Evolutionary conservation across 345 rosid genomes (phyloP), one percentile per base, ranked within the genome.

Genomic region (Populus nigra): DNA sequence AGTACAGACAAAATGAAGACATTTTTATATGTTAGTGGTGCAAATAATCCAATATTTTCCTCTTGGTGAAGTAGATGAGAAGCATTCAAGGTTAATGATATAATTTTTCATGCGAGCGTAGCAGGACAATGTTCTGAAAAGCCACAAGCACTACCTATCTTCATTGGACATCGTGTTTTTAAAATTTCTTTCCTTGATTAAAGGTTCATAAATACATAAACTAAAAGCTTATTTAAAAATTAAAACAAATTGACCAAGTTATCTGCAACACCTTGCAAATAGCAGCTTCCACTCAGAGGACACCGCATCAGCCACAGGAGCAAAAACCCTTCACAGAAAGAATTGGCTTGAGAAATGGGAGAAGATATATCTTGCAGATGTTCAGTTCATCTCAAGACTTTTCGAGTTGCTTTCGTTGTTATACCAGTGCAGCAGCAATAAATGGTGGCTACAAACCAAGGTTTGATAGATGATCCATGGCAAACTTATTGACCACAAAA

Each of bases 401-500:
- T 23, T 36, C 67, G 5, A 35, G 57, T 49, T 45, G 73, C 49
- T 57, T 31, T 22, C 65, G 9, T n/a, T 38, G 38, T 25, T 33
- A 25, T 15, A n/a, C 47, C 10, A 45, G 13, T 36, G 68, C 18
- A 27, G 3, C 20, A 31, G 23, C 65, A 68, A 65, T 29, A 29
- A 5, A 5, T 0, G 6, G 49, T 13, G 39, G 71, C 55, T 75
- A 53, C 76, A 72, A 66, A 43, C 18, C 72, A 1, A 55, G 33
- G 65, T 50, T 23, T 18, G 63, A 45, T n/a, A 7, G 69, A 70
- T 35, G 62, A 71, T 22, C 73, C 50, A 59, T 41, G 17, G 27
- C 9, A 39, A 38, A 67, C 67, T 83, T 79, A 76, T 76, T 76
- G 50, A 31, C 45, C 41, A 80, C 36, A 23, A 72, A 75, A 77